Percentiles rank a stretch among this genome's conserved stretches.
These are phyloP conservation scores for Bruguiera parviflora DNA, from an alignment of 345 rosid genomes.

Conservation along the genomic window DNA sequence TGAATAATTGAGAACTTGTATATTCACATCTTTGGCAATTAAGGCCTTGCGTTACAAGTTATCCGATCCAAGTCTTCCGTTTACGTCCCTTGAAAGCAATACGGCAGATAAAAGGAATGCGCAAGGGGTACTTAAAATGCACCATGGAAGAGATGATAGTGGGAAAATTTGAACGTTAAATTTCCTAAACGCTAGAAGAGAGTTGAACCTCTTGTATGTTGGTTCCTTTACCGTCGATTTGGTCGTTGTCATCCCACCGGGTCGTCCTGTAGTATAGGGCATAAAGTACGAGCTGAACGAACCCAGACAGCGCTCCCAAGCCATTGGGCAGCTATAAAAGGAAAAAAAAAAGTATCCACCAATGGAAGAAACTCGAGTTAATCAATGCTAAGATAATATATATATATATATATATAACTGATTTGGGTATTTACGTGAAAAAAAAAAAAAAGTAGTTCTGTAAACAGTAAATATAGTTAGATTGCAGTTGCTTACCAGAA, in stretches of 20 bases:
- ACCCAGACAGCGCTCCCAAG: background rate
- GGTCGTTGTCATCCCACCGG: background rate
- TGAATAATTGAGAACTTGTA: too few species aligned
- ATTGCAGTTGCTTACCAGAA: slow-evolving; percentile 38
- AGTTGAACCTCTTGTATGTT: background rate
- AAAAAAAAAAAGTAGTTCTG: background rate
- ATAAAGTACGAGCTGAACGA: background rate
- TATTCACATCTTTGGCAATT: too few species aligned
- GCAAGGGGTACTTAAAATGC: background rate
- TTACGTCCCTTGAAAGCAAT: too few species aligned
- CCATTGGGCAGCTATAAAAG: slow-evolving; percentile 13
- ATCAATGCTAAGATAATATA: background rate
- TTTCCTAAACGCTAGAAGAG: background rate
- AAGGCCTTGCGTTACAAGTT: too few species aligned
- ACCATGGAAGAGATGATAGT: background rate
- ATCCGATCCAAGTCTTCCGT: too few species aligned
- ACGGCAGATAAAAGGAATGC: background rate
- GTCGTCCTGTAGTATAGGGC: background rate
- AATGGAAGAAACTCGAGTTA: background rate
- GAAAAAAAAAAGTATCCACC: background rate
- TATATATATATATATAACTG: background rate
- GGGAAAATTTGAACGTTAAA: background rate
- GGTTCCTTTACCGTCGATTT: background rate
- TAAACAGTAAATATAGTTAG: too few species aligned
- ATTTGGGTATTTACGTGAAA: background rate